Evolutionary conservation across 495 filamentous ascomycete genomes (phyloP), one percentile per base, ranked within the genome.

Genomic region (Lasiosphaeris hirsuta): DNA sequence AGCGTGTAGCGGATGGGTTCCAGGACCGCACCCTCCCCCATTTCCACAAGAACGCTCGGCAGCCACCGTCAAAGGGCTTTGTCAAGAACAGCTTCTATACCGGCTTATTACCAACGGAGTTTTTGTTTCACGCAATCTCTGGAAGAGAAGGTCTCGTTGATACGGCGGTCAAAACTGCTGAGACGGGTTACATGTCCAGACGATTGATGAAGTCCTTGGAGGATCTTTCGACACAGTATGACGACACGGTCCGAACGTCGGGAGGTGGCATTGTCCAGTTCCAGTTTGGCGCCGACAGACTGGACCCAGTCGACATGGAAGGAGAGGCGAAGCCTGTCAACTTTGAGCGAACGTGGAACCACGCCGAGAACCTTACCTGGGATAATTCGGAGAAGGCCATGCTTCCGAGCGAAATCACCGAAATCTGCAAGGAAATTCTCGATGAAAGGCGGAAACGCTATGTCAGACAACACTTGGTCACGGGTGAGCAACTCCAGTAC

Each of bases 81-180:
- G 94, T 98, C 14, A 79, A 84, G 46, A 98, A 97, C 75, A 96
- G 91, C 75, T 98, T 98, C 79, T 98, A 94, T 74, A 89, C 88
- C 0, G 94, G 95, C n/a, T 75, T 98, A 3, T 77, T 82, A 9
- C 92, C 95, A 3, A 89, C 86, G 0, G 94, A 98, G 67, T 97
- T 98, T 74, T 83, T 97, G 58, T 97, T 98, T 77, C 94, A 98
- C 80, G 94, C 94, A 58, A 96, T 97, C 76, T 94, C 90, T 41
- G 94, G 94, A 68, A 89, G 94, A 85, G 94, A 96, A 84, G 94
- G 94, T 82, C 77, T 98, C 59, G 92, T 98, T 63, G 94, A 98
- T 84, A 98, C 94, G n/a, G 94, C 94, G 35, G 94, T 98, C 74
- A 98, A 98, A 77, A 98, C 94, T 13, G 94, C 94, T 30, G 94